Evolutionary conservation across 345 rosid species (phyloP).

Genomic region (Melaleuca alternifolia): DNA sequence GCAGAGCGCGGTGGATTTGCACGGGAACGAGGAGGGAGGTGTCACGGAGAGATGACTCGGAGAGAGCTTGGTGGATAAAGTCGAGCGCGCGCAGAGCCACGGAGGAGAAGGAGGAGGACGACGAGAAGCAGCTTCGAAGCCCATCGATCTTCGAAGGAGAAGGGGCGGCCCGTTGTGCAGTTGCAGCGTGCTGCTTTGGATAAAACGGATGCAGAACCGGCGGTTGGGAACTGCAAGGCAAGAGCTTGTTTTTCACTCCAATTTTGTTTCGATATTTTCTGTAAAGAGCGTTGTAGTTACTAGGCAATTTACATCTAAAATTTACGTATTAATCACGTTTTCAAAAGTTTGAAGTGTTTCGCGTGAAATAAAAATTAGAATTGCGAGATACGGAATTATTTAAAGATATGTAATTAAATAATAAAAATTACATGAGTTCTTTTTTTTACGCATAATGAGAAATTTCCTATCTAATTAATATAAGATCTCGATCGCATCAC

Average conservation of each 20-base stretch:
- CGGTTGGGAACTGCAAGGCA: neutral
- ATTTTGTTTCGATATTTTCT: neutral
- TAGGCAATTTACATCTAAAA: neutral
- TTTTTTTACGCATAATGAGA: neutral
- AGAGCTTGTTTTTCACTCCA: neutral
- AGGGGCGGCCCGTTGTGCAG: neutral
- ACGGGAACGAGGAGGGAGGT: neutral
- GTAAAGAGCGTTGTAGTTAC: neutral
- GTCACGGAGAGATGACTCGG: neutral
- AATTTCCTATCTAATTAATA: neutral
- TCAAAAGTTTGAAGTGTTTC: neutral
- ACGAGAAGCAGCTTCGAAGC: neutral
- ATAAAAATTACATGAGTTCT: accelerated
- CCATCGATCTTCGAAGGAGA: neutral
- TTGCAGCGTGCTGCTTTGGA: neutral
- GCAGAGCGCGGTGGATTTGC: neutral
- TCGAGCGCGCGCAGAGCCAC: neutral
- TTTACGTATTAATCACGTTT: neutral
- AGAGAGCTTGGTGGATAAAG: neutral
- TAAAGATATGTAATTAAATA: neutral
- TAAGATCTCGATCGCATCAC: neutral
- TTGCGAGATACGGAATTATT: neutral
- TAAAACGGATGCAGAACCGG: neutral
- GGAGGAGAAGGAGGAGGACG: neutral
- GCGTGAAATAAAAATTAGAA: neutral